Conservation (phyloP, 75 land plant species). For the Larix kaempferi region DNA sequence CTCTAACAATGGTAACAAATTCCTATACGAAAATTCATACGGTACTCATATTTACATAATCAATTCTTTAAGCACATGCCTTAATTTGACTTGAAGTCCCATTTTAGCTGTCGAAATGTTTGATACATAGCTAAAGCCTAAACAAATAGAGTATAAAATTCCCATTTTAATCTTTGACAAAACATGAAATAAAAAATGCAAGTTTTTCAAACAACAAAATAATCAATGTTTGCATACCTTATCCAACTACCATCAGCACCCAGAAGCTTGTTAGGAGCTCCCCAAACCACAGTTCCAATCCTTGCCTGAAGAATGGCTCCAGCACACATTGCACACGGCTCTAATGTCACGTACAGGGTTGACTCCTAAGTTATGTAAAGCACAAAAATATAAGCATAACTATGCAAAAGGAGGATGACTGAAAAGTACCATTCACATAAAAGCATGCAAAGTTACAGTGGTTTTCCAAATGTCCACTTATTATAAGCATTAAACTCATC, state of each 20-base stretch:
- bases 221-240: constrained; percentile 36
- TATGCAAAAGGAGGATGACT: neutral
- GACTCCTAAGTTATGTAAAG: constrained; percentile 45
- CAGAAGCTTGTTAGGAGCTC: constrained; percentile 83
- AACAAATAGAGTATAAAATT: neutral
- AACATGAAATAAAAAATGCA: neutral
- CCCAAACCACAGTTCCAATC: constrained; percentile 78
- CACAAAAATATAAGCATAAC: neutral
- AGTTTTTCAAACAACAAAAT: neutral
- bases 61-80: neutral
- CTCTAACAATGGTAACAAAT: neutral
- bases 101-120: neutral
- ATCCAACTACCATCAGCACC: constrained; percentile 99
- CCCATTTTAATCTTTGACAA: neutral
- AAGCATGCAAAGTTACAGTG: neutral
- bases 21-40: neutral
- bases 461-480: constrained; percentile 2
- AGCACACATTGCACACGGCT: constrained; percentile 98
- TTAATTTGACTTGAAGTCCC: neutral
- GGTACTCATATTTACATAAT: neutral
- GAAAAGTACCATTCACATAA: neutral
- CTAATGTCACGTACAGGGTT: constrained; percentile 90
- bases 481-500: neutral
- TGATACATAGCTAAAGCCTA: neutral
- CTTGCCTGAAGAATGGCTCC: constrained; percentile 94